phyloP scores from a whole-genome alignment of 2,329 filamentous ascomycete species.

The Calonectria pauciramosa region DNA sequence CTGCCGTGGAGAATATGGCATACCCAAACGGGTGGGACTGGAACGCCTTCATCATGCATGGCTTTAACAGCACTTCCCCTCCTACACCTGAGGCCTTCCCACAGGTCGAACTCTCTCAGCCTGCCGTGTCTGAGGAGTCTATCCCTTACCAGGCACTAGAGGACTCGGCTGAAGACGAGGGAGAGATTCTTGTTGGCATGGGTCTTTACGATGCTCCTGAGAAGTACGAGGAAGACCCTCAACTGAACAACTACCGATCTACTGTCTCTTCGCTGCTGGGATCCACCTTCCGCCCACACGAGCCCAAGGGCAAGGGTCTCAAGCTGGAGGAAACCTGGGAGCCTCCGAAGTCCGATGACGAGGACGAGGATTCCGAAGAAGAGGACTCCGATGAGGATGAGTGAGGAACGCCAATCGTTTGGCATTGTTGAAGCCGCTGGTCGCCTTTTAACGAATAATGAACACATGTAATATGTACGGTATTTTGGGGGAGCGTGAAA shows the following conservation, averaged over 20 bases:
- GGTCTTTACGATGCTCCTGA: slow-evolving; percentile 84
- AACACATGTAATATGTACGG: slow-evolving; percentile 37
- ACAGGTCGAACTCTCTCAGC: slow-evolving; percentile 63
- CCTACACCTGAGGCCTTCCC: slow-evolving; percentile 73
- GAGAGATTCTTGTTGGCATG: slow-evolving; percentile 84
- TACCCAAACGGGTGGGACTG: slow-evolving; percentile 52
- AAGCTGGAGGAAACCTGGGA: slow-evolving; percentile 88
- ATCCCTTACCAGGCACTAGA: slow-evolving; percentile 65
- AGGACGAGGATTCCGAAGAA: slow-evolving; percentile 64
- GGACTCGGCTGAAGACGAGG: slow-evolving; percentile 67
- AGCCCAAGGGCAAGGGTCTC: slow-evolving; percentile 77
- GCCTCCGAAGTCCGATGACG: slow-evolving; percentile 74
- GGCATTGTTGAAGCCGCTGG: slow-evolving; percentile 7
- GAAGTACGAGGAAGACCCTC: slow-evolving; percentile 62
- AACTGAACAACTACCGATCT: slow-evolving; percentile 67
- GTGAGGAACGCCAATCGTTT: slow-evolving; percentile 29
- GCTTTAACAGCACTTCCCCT: slow-evolving; percentile 64
- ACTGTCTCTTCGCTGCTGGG: slow-evolving; percentile 69
- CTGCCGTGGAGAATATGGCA: slow-evolving; percentile 22
- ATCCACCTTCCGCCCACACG: slow-evolving; percentile 58
- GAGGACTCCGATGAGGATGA: slow-evolving; percentile 56
- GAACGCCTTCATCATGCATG: slow-evolving; percentile 61
- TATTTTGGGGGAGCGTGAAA: slow-evolving; percentile 21
- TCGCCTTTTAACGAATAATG: slow-evolving; percentile 35
- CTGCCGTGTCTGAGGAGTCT: slow-evolving; percentile 63